These are phyloP conservation scores for Ustilago loliicola DNA, from an alignment of 1,284 basidiomycete species.

Conservation along the genomic window DNA sequence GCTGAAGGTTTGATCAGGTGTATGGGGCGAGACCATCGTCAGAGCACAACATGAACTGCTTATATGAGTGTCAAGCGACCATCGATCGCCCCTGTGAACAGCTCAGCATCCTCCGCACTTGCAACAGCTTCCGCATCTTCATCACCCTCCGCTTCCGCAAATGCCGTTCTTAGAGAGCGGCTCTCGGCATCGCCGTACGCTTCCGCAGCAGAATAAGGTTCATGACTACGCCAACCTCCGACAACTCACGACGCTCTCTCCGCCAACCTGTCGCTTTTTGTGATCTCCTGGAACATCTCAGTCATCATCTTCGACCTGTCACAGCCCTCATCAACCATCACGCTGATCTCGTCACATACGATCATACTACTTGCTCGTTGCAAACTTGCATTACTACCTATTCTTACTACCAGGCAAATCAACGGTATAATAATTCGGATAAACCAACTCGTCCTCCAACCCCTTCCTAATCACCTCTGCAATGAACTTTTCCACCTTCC, in stretches of 20 bases:
- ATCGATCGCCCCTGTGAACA: no score
- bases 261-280: neutral
- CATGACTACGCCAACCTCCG: neutral
- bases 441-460: constrained; percentile 76
- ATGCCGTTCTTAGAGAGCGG: neutral
- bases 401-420: no score
- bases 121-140: no score
- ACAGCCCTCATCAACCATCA: neutral
- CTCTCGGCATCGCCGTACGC: neutral
- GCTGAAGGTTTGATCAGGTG: no score
- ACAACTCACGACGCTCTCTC: neutral
- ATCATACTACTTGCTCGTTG: no score
- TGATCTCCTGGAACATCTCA: neutral
- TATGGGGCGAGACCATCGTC: no score
- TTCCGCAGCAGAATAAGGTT: neutral
- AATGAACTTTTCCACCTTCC: constrained; percentile 94
- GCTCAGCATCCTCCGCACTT: neutral
- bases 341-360: no score
- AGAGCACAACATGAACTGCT: no score
- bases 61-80: no score
- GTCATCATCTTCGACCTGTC: neutral
- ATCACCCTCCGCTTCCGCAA: neutral
- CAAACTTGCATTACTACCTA: no score
- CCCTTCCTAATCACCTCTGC: constrained; percentile 94
- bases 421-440: constrained; percentile 69